Conservation (phyloP, 2,329 filamentous ascomycete genomes). For the Cercospora zeina region DNA sequence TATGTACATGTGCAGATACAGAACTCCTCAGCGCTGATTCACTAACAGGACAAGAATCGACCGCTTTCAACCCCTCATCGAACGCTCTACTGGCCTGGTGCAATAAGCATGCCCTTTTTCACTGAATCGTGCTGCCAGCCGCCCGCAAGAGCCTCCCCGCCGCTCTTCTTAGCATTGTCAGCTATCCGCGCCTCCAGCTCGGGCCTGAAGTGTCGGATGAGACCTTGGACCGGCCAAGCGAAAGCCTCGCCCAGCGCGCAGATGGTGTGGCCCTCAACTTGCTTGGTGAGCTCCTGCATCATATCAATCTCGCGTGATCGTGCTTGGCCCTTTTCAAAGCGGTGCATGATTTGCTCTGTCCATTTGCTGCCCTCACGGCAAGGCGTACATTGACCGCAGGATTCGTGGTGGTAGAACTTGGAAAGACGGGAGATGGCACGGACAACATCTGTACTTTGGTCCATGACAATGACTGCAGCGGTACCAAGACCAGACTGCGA, state of each 20-base stretch:
- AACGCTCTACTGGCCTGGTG: constrained; percentile 75
- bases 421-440: constrained; percentile 88
- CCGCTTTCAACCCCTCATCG: background rate
- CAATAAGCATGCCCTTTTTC: constrained; percentile 78
- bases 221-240: constrained; percentile 95
- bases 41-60: background rate
- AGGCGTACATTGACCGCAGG: constrained; percentile 97
- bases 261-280: constrained; percentile 98
- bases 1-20: constrained; percentile 14
- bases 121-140: constrained; percentile 78
- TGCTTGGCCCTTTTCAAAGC: constrained; percentile 88
- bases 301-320: constrained; percentile 95
- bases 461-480: constrained; percentile 97
- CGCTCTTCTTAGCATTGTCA: constrained; percentile 71
- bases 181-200: constrained; percentile 91
- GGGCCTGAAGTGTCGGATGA: constrained; percentile 96
- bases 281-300: constrained; percentile 98
- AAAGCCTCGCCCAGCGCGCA: constrained; percentile 97
- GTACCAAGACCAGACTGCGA: constrained; percentile 96
- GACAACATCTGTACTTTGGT: constrained; percentile 95
- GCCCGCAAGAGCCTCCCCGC: constrained; percentile 75
- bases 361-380: constrained; percentile 98
- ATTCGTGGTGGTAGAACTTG: constrained; percentile 98
- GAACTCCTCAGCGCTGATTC: constrained; percentile 11
- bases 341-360: constrained; percentile 98